These are phyloP conservation scores for Rosa persica DNA, from an alignment of 306 rosid genomes.

Conservation along the genomic window DNA sequence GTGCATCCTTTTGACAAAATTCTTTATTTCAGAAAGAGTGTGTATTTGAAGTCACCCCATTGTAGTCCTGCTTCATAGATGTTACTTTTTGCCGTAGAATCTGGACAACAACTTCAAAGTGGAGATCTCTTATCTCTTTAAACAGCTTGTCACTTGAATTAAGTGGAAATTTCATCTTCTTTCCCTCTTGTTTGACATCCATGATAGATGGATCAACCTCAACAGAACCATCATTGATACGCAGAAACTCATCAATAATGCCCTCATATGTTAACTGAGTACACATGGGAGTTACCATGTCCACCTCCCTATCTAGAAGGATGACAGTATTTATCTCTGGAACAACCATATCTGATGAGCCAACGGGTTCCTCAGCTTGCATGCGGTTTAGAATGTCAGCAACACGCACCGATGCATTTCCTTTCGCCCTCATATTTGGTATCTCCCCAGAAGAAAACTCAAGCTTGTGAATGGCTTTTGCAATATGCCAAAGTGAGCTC, in stretches of 20 bases:
- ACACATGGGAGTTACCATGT: constrained; percentile 94
- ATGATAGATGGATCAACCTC: constrained; percentile 84
- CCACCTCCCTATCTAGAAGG: constrained; percentile 97
- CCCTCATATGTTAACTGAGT: constrained; percentile 93
- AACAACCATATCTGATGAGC: constrained; percentile 68
- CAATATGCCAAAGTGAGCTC: constrained; percentile 94
- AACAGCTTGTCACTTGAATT: constrained; percentile 97
- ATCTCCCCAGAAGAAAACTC: constrained; percentile 91
- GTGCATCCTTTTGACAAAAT: constrained; percentile 87
- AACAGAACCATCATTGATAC: constrained; percentile 77
- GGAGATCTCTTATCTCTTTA: constrained; percentile 95
- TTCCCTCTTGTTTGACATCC: constrained; percentile 88
- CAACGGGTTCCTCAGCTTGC: constrained; percentile 92
- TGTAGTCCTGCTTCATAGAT: constrained; percentile 94
- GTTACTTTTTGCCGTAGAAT: constrained; percentile 94
- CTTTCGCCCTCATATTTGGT: constrained; percentile 93
- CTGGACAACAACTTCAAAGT: constrained; percentile 97
- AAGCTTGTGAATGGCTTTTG: constrained; percentile 92
- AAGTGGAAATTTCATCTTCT: constrained; percentile 89
- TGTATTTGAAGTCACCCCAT: constrained; percentile 82
- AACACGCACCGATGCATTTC: constrained; percentile 87
- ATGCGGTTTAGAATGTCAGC: constrained; percentile 79
- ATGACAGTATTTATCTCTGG: constrained; percentile 88
- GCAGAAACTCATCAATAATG: constrained; percentile 90
- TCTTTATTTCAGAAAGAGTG: constrained; percentile 90